Percentiles rank a stretch among this genome's conserved stretches.
phyloP scores from a whole-genome alignment of 2,329 filamentous ascomycete genomes.

The Diaporthe aspalathi region DNA sequence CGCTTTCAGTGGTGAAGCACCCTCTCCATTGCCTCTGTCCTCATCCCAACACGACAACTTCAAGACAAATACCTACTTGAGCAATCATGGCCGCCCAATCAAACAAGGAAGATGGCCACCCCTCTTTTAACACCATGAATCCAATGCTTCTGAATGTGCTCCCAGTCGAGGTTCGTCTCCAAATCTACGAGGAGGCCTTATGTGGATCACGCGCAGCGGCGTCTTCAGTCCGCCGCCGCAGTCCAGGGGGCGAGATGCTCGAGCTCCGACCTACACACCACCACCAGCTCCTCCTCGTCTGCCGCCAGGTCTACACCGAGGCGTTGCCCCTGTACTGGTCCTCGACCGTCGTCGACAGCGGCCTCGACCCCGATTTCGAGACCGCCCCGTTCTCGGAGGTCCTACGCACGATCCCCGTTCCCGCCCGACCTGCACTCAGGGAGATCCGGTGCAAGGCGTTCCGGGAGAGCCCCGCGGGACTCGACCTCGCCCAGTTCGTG shows the following conservation, averaged over 20 bases:
- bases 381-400: neutral
- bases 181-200: neutral
- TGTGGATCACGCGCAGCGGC: neutral
- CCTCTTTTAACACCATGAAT: neutral
- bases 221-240: no score
- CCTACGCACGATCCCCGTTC: neutral
- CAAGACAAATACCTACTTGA: neutral
- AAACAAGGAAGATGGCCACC: neutral
- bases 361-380: neutral
- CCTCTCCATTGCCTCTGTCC: neutral
- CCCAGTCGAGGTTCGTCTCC: neutral
- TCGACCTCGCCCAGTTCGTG: neutral
- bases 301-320: neutral
- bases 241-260: accelerated
- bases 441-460: neutral
- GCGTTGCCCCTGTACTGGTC: neutral
- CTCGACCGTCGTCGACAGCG: neutral
- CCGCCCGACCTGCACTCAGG: neutral
- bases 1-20: neutral
- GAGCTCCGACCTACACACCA: neutral
- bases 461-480: neutral
- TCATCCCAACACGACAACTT: neutral
- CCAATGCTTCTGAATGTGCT: neutral
- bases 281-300: neutral
- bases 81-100: neutral